Percentiles rank a stretch among this genome's conserved stretches.
phyloP scores from a whole-genome alignment of 805 yeast species.

The Kodamaea hsintzibuensis region DNA sequence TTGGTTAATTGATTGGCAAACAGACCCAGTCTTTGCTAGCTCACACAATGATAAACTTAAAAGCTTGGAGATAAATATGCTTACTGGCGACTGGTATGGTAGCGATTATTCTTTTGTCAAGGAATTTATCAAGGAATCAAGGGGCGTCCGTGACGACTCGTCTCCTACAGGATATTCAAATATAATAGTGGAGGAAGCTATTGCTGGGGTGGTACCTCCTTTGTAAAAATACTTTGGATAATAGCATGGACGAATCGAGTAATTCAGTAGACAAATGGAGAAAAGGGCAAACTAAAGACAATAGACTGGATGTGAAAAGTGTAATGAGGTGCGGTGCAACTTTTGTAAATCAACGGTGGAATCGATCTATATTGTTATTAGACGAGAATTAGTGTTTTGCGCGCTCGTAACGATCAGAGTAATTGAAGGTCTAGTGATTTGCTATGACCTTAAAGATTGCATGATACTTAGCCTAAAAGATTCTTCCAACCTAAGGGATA shows the following conservation, averaged over 20 bases:
- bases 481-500: no score
- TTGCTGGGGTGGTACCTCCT: slow-evolving; percentile 38
- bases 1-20: slow-evolving; percentile 48
- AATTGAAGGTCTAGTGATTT: neutral
- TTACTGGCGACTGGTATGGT: slow-evolving; percentile 47
- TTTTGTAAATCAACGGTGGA: no score
- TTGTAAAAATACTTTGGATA: slow-evolving; percentile 18
- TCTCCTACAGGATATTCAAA: slow-evolving; percentile 39
- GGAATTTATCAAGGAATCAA: slow-evolving; percentile 24
- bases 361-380: no score
- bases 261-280: neutral
- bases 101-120: slow-evolving; percentile 38
- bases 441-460: no score
- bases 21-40: slow-evolving; percentile 18
- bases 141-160: slow-evolving; percentile 18
- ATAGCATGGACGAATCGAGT: neutral
- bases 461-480: no score
- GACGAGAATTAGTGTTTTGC: no score
- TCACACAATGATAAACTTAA: slow-evolving; percentile 12
- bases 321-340: neutral
- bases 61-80: slow-evolving; percentile 30
- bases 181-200: slow-evolving; percentile 37
- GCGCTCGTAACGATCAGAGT: neutral
- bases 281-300: neutral
- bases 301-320: neutral